These are phyloP conservation scores for Skeletonema grethae DNA, from an alignment of 108 stramenopile genomes.

Conservation along the genomic window DNA sequence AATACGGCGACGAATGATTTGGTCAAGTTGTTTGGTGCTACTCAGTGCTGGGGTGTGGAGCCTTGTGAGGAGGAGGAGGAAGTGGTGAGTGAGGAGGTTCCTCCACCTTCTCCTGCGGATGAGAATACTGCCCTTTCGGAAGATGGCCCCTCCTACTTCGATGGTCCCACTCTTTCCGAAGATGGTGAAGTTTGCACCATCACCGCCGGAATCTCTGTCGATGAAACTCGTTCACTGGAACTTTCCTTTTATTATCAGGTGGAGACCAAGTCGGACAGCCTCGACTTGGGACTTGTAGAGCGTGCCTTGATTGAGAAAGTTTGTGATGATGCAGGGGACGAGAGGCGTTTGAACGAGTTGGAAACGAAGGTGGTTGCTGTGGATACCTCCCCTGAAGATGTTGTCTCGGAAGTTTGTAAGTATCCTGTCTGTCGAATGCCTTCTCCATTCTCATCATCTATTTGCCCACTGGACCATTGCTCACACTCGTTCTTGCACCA, in stretches of 20 bases:
- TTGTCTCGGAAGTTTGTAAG: conserved; percentile 16
- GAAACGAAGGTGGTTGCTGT: conserved; percentile 20
- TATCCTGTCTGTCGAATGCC: not conserved
- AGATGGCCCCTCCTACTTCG: not conserved
- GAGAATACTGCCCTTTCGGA: not conserved
- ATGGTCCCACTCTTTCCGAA: not conserved
- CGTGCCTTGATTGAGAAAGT: conserved; percentile 4
- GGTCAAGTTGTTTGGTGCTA: conserved; percentile 19
- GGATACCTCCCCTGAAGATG: conserved; percentile 20
- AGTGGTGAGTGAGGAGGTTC: not conserved
- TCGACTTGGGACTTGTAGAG: conserved; percentile 16
- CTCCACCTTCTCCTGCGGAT: not conserved
- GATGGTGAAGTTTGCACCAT: not conserved
- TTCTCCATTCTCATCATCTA: no score
- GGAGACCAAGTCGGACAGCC: conserved; percentile 12
- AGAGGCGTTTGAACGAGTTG: not conserved
- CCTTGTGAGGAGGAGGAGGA: conserved; percentile 16
- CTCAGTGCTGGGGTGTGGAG: conserved; percentile 23
- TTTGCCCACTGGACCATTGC: not conserved
- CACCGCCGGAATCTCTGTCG: not conserved
- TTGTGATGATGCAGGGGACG: conserved; percentile 5
- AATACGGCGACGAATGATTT: not conserved
- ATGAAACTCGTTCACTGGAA: conserved; percentile 1
- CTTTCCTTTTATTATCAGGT: conserved; percentile 25
- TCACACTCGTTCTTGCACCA: not conserved